Base-by-base conservation (phyloP, 257 asterid genomes). In the Solanum raphanifolium region DNA sequence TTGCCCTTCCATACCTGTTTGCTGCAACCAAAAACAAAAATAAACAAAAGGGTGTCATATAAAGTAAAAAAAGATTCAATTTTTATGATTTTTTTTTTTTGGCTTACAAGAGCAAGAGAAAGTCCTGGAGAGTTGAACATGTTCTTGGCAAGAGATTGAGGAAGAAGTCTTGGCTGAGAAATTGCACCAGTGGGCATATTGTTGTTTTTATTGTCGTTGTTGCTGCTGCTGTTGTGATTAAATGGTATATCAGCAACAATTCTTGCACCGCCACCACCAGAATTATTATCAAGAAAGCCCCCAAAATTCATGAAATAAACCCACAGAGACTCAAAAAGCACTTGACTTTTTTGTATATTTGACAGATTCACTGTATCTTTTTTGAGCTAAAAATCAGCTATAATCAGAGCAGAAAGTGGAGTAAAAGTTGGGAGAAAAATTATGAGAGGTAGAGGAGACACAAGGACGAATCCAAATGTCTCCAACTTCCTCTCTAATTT, bases 391-490 rank as follows among this genome's bases (percentile, higher is more conserved):
- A 48, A 27, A 79, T 39, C 66, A 88, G 52, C 75, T 62, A 41
- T 60, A 12, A 35, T 16, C 18, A n/a, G 31, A 72, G 68, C 32
- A 55, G 31, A 85, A 82, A 68, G 5, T 36, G 72, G 16, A n/a
- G 15, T 5, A 39, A 74, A 76, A 38, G 43, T 29, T 36, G 29
- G 55, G 69, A 76, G 62, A 68, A 21, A 76, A 89, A 86, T 81
- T 71, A 25, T 91, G 95, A 94, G 98, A 94, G 98, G 96, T 38
- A 93, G 96, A 93, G 92, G 95, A 94, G 98, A 94, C 98, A 94
- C 94, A 86, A 94, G 98, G 95, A 93, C 95, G 60, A 91, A 92
- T 93, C 95, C 96, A 94, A 95, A 92, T 93, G 96, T 94, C 94
- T 92, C 94, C 91, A 91, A 85, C 93, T 94, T 90, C 98, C 96